Conservation (phyloP, 2,329 filamentous ascomycete genomes). For the Aspergillus calidoustus region DNA sequence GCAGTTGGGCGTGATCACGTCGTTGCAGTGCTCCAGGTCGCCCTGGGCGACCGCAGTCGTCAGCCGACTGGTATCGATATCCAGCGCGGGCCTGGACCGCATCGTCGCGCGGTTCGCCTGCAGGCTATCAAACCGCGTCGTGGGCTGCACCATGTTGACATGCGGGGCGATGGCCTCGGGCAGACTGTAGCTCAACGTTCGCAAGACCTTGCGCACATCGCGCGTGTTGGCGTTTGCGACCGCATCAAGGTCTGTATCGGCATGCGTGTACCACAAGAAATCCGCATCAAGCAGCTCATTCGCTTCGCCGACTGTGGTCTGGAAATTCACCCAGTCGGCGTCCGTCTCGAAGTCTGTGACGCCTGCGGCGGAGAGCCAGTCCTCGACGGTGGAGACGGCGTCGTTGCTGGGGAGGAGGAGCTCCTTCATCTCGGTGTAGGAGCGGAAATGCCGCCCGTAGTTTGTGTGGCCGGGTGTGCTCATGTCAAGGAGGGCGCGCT, state of each 20-base stretch:
- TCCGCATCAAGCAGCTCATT: slow-evolving; percentile 44
- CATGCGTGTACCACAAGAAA: slow-evolving; percentile 45
- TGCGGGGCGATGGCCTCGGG: slow-evolving; percentile 40
- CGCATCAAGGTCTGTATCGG: slow-evolving; percentile 20
- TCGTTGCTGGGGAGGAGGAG: slow-evolving; percentile 52
- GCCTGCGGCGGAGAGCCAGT: slow-evolving; percentile 53
- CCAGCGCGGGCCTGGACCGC: slow-evolving; percentile 26
- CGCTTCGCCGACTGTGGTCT: slow-evolving; percentile 40
- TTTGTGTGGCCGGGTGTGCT: slow-evolving; percentile 53
- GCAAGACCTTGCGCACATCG: slow-evolving; percentile 35
- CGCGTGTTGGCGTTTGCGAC: background rate
- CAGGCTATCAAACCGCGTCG: slow-evolving; percentile 47
- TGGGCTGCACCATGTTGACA: slow-evolving; percentile 48
- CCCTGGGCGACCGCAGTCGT: slow-evolving; percentile 21
- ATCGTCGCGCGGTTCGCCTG: slow-evolving; percentile 33
- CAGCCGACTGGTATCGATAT: slow-evolving; percentile 26
- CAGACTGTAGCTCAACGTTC: slow-evolving; percentile 48
- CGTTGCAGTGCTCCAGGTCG: slow-evolving; percentile 46
- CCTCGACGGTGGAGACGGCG: slow-evolving; percentile 46
- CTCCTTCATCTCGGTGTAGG: slow-evolving; percentile 53
- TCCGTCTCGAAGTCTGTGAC: slow-evolving; percentile 41
- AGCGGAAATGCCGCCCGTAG: slow-evolving; percentile 56
- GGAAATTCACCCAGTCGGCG: slow-evolving; percentile 46
- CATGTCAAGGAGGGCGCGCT: slow-evolving; percentile 53
- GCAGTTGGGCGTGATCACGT: slow-evolving; percentile 52